Evolutionary conservation across 148 eudicot species (phyloP).

Genomic region (Nyssa sinensis): DNA sequence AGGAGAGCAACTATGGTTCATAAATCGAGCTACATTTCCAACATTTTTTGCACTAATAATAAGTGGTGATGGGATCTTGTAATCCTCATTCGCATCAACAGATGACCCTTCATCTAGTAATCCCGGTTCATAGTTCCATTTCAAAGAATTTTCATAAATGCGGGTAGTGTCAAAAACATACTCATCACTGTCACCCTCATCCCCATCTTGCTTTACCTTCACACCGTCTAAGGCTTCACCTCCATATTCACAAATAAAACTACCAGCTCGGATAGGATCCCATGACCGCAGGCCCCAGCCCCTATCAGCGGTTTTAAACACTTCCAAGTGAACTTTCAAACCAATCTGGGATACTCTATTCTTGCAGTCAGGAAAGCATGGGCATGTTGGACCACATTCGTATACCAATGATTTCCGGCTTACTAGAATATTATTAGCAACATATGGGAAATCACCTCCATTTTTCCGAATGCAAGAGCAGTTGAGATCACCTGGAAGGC

Average conservation of each 20-base stretch:
- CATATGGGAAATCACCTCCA: conserved; percentile 21
- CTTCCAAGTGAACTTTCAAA: conserved; percentile 15
- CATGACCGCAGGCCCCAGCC: conserved; percentile 40
- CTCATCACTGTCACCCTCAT: conserved; percentile 1
- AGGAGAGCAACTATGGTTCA: conserved; percentile 28
- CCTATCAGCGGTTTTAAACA: conserved; percentile 20
- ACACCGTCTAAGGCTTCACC: conserved; percentile 20
- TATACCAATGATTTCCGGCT: conserved; percentile 11
- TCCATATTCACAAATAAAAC: conserved; percentile 40
- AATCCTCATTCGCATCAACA: background rate
- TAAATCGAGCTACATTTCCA: conserved; percentile 29
- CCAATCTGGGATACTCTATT: conserved; percentile 19
- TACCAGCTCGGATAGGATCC: conserved; percentile 36
- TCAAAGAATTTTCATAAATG: background rate
- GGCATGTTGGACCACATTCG: conserved; percentile 27
- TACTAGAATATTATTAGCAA: conserved; percentile 11
- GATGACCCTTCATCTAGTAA: conserved; percentile 9
- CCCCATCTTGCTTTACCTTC: background rate
- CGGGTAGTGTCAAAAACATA: conserved; percentile 19
- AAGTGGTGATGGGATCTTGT: conserved; percentile 14
- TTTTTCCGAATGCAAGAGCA: conserved; percentile 23
- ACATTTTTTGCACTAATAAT: conserved; percentile 19
- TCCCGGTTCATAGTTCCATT: conserved; percentile 11
- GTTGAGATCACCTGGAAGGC: conserved; percentile 17
- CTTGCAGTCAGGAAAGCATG: conserved; percentile 14